A percentile compares a stretch with the other conserved stretches of the same genome.
Evolutionary conservation across 225 moss, liverwort and hornwort genomes (phyloP).

Genomic region (Bryum argenteum): DNA sequence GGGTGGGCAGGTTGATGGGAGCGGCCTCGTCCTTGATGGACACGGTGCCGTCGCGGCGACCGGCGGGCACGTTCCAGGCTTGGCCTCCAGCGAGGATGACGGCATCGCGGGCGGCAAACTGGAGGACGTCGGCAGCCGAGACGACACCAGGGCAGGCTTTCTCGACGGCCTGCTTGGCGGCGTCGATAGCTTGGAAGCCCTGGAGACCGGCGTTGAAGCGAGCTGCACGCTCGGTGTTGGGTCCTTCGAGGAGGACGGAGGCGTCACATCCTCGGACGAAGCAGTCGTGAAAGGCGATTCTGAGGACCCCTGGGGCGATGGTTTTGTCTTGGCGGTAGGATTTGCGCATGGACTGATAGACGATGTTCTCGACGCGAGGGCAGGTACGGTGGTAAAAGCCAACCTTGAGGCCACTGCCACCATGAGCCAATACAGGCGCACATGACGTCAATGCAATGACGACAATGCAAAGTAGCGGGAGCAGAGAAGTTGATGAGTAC

Average conservation of each 20-base stretch:
- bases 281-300: constrained; percentile 34
- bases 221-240: no score
- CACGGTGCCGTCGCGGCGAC: constrained; percentile 33
- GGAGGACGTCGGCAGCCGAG: no score
- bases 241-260: no score
- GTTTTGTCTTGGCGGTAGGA: no score
- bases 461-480: neutral
- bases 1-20: constrained; percentile 5
- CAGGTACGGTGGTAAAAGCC: constrained; percentile 19
- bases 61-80: constrained; percentile 24
- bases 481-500: neutral
- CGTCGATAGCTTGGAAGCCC: constrained; percentile 22
- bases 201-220: no score
- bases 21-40: constrained; percentile 20
- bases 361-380: constrained; percentile 12
- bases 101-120: neutral
- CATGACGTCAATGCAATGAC: neutral
- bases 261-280: no score
- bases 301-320: no score
- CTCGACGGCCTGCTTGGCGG: no score
- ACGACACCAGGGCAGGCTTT: no score
- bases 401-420: neutral
- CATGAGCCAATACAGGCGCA: neutral
- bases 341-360: no score
- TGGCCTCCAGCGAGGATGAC: constrained; percentile 27